Evolutionary conservation across 176 grass and related monocot genomes (phyloP), one percentile per base, ranked within the genome.

Genomic region (Aegilops bicornis): DNA sequence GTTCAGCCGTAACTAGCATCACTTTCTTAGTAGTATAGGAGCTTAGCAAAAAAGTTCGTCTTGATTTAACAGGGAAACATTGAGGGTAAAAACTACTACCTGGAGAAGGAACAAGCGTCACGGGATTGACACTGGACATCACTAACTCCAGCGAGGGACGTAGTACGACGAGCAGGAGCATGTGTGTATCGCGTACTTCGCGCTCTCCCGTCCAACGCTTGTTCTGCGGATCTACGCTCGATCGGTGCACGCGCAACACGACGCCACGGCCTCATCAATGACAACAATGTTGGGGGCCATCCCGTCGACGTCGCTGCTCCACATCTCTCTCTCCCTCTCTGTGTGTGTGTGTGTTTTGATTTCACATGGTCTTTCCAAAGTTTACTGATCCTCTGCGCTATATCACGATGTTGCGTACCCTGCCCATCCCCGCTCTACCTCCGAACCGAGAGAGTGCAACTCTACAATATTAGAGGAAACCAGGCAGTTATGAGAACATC

Each of bases 201-300:
- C 85, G 82, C 89, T 66, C 35, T 81, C 47, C 36, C 69, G 70
- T 62, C 85, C 85, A 80, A 84, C 77, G 81, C 85, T 76, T 52
- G 69, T 76, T 79, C 62, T 13, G 85, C 89, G 77, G 89, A 91
- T 91, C 89, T 70, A 78, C 70, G 82, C 45, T 88, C 77, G 6
- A 54, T 54, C 50, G 77, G 59, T 62, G 77, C 69, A 39, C 77
- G 81, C 82, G 70, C 86, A 85, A 77, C 77, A 76, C 77, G 82
- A 91, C 89, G 39, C 0, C 77, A 23, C 42, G 71, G 33, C 24
- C 83, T 76, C 89, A 87, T 87, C 81, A 88, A 87, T 87, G 61
- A 19, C 24, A 47, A 19, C 24, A 47, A 82, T 70, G 30, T 31
- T 45, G 35, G 68, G 65, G 80, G 22, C 75, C 82, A 73, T 50